Conservation (phyloP, 768 basidiomycete species). For the Lentinula sp. region DNA sequence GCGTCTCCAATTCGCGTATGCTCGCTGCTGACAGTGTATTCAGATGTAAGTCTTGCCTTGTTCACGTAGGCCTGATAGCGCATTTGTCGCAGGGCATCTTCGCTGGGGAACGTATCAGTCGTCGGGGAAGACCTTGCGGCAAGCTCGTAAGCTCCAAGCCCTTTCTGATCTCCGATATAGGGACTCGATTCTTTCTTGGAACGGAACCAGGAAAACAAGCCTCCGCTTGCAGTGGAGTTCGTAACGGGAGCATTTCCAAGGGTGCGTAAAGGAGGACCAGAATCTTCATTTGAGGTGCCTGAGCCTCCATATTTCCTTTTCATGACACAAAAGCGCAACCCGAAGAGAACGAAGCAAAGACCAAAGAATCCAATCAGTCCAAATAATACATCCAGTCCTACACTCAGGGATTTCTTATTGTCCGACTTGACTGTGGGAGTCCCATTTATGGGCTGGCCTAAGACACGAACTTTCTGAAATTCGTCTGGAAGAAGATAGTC, state of each 20-base stretch:
- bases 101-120: slow-evolving; percentile 21
- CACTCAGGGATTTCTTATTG: slow-evolving; percentile 34
- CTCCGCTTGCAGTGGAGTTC: not conserved
- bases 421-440: slow-evolving; percentile 8
- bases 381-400: slow-evolving; percentile 61
- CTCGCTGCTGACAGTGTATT: slow-evolving; percentile 26
- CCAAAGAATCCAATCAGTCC: slow-evolving; percentile 54
- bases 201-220: slow-evolving; percentile 2
- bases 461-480: slow-evolving; percentile 64
- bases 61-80: slow-evolving; percentile 32
- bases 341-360: slow-evolving; percentile 49
- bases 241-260: slow-evolving; percentile 6
- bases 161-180: not conserved
- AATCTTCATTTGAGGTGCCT: slow-evolving; percentile 6
- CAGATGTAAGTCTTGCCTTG: slow-evolving; percentile 24
- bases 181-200: not conserved
- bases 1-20: slow-evolving; percentile 19
- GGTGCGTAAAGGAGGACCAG: slow-evolving; percentile 2
- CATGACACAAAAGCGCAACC: slow-evolving; percentile 42
- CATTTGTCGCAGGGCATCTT: slow-evolving; percentile 33
- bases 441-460: slow-evolving; percentile 47
- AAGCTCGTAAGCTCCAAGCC: slow-evolving; percentile 27
- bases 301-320: slow-evolving; percentile 27
- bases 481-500: slow-evolving; percentile 27
- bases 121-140: slow-evolving; percentile 18